Evolutionary conservation across 441 rosid species (phyloP).

Genomic region (Brassica hybrid): DNA sequence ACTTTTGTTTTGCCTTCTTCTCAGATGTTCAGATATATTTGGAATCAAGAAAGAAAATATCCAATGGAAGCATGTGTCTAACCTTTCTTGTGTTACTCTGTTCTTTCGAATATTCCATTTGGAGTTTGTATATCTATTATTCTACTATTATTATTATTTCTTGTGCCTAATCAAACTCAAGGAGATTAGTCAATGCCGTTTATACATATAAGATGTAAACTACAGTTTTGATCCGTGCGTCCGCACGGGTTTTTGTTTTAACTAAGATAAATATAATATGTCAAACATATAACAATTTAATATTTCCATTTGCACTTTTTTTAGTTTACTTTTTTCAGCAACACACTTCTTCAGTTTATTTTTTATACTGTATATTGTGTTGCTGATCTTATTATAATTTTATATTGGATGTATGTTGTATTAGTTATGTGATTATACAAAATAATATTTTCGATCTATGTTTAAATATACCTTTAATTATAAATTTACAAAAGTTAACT

Average conservation of each 20-base stretch:
- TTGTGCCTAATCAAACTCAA: not conserved
- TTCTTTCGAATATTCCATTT: slow-evolving; percentile 41
- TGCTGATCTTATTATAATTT: not conserved
- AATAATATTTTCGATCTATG: not conserved
- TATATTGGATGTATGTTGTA: not conserved
- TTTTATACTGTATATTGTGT: not conserved
- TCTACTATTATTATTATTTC: slow-evolving; percentile 12
- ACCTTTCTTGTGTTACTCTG: slow-evolving; percentile 38
- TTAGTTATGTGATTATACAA: not conserved
- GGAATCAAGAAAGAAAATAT: slow-evolving; percentile 32
- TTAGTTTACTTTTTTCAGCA: too few species aligned
- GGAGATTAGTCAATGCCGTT: not conserved
- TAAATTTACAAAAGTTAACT: too few species aligned
- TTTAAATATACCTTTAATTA: not conserved
- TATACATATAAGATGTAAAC: not conserved
- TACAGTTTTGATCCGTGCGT: too few species aligned
- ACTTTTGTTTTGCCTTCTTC: slow-evolving; percentile 24
- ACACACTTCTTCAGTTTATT: not conserved
- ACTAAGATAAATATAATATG: not conserved
- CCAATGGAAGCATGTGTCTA: slow-evolving; percentile 34
- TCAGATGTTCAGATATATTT: slow-evolving; percentile 2
- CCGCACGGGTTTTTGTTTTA: too few species aligned
- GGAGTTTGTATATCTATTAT: slow-evolving; percentile 22
- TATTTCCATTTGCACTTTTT: not conserved
- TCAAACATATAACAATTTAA: not conserved